These are phyloP conservation scores for Ascochyta rabiei DNA, from an alignment of 2,329 filamentous ascomycete genomes.

Conservation along the genomic window DNA sequence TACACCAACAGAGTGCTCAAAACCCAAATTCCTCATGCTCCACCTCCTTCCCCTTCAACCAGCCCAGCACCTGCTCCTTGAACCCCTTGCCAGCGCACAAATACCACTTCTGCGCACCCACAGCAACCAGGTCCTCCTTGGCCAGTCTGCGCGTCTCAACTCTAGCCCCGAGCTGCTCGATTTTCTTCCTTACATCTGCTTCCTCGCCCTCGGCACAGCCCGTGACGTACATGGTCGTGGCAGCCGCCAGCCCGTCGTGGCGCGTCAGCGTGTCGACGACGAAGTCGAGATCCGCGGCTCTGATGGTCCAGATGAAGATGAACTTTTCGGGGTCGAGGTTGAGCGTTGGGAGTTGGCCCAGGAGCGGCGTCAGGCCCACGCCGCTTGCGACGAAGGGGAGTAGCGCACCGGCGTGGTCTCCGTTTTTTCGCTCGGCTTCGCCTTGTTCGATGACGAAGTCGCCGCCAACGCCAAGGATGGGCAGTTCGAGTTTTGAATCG, in stretches of 20 bases:
- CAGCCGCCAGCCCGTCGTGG: slow-evolving; percentile 58
- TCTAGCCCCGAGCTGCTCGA: slow-evolving; percentile 44
- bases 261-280: slow-evolving; percentile 64
- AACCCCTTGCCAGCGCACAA: slow-evolving; percentile 62
- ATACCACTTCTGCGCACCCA: slow-evolving; percentile 59
- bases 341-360: slow-evolving; percentile 51
- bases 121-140: slow-evolving; percentile 50
- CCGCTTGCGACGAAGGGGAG: slow-evolving; percentile 74
- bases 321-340: slow-evolving; percentile 45
- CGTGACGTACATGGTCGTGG: slow-evolving; percentile 70
- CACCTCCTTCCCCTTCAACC: slow-evolving; percentile 55
- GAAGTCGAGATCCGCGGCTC: slow-evolving; percentile 65
- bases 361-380: slow-evolving; percentile 80
- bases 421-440: slow-evolving; percentile 5
- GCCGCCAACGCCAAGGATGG: slow-evolving; percentile 72
- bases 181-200: slow-evolving; percentile 32
- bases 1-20: not conserved
- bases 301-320: slow-evolving; percentile 71
- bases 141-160: slow-evolving; percentile 55
- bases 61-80: slow-evolving; percentile 55
- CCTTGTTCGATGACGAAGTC: slow-evolving; percentile 56
- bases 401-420: slow-evolving; percentile 23
- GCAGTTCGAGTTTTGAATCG: not conserved
- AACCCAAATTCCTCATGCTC: slow-evolving; percentile 60
- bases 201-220: slow-evolving; percentile 38